Conservation (phyloP, 495 filamentous ascomycete genomes). For the Glarea lozoyensis region DNA sequence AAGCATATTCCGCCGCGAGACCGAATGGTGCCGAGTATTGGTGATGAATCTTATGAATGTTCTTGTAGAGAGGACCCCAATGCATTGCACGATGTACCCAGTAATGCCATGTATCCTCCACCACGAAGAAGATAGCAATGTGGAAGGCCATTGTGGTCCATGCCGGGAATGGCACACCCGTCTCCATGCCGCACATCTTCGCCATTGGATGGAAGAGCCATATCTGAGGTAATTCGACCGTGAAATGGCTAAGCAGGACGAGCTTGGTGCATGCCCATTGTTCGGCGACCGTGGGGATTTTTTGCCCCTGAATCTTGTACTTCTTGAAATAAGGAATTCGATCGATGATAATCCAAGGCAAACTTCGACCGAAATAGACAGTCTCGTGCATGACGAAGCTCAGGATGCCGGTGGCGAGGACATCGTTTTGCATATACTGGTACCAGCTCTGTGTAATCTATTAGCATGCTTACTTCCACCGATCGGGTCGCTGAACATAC, state of each 20-base stretch:
- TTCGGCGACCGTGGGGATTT: constrained; percentile 80
- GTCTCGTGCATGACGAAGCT: constrained; percentile 91
- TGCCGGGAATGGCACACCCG: constrained; percentile 81
- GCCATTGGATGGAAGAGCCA: constrained; percentile 99
- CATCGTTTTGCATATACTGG: constrained; percentile 97
- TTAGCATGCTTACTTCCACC: too few species aligned
- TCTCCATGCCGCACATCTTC: constrained; percentile 81
- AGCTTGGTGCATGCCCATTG: constrained; percentile 91
- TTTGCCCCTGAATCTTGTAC: constrained; percentile 93
- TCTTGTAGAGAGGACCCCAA: constrained; percentile 90
- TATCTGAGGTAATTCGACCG: constrained; percentile 95
- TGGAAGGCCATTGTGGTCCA: constrained; percentile 82
- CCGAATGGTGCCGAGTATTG: constrained; percentile 97
- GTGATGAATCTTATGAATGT: constrained; percentile 97
- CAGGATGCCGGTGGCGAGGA: constrained; percentile 91
- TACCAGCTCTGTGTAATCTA: constrained; percentile 56
- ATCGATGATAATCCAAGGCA: constrained; percentile 94
- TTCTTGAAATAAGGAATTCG: constrained; percentile 74
- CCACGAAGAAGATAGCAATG: constrained; percentile 86
- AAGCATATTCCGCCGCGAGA: constrained; percentile 93
- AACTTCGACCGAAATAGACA: constrained; percentile 85
- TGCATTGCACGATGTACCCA: constrained; percentile 92
- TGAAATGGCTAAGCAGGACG: constrained; percentile 89
- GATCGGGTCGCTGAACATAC: constrained; percentile 43
- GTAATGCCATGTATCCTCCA: constrained; percentile 98